A percentile compares a stretch with the other conserved stretches of the same genome.
Conservation (phyloP, 169 alveolate genomes). For the Miamiensis avidus region DNA sequence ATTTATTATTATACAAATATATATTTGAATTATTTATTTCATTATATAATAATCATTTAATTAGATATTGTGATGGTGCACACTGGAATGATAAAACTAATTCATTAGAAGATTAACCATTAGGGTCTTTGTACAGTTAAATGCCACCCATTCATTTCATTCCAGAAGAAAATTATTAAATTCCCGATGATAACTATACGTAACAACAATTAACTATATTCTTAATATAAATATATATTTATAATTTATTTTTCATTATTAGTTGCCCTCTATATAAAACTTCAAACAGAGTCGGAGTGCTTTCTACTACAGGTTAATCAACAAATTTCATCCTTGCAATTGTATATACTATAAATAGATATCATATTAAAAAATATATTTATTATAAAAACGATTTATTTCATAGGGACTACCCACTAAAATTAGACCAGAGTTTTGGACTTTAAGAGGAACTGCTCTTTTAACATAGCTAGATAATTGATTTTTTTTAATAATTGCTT, state of each 20-base stretch:
- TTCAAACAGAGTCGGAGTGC: slow-evolving; percentile 83
- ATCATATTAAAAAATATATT: background rate
- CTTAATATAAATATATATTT: too few relatives aligned
- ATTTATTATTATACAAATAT: too few relatives aligned
- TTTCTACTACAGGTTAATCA: slow-evolving; percentile 87
- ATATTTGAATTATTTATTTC: too few relatives aligned
- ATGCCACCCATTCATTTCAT: slow-evolving; percentile 77
- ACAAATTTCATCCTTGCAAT: slow-evolving; percentile 82
- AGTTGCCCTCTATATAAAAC: slow-evolving; percentile 82
- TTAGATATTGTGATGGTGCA: slow-evolving; percentile 87
- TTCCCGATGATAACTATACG: slow-evolving; percentile 60
- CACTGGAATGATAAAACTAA: slow-evolving; percentile 78
- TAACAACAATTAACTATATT: background rate
- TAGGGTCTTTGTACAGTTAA: slow-evolving; percentile 64
- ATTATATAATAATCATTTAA: too few relatives aligned
- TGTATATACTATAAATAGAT: slow-evolving; percentile 13
- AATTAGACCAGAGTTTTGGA: slow-evolving; percentile 59
- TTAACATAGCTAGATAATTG: slow-evolving; percentile 59
- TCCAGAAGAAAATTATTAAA: slow-evolving; percentile 73
- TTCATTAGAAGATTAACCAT: slow-evolving; percentile 70
- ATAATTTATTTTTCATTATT: too few relatives aligned
- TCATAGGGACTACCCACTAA: slow-evolving; percentile 27
- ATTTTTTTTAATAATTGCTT: background rate
- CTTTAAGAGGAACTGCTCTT: slow-evolving; percentile 61
- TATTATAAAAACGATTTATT: too few relatives aligned